phyloP scores from a whole-genome alignment of 257 asterid species.

The Petunia axillaris region DNA sequence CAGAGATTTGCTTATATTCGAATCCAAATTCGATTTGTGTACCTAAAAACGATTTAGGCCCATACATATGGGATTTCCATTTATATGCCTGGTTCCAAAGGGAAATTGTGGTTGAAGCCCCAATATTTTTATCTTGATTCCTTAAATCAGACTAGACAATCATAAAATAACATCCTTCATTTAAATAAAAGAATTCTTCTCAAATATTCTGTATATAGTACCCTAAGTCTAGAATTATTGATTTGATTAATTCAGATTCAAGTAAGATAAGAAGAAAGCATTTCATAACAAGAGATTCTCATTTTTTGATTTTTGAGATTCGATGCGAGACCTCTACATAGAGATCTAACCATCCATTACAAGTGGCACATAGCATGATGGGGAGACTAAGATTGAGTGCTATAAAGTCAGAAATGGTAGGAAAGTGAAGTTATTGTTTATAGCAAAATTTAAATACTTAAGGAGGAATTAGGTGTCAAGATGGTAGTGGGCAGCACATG shows the following conservation, averaged over 20 bases:
- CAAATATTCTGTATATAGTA: not conserved
- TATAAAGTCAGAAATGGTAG: not conserved
- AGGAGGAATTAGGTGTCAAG: not conserved
- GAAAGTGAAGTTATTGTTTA: not conserved
- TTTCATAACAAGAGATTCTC: no score
- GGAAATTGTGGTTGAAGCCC: not conserved
- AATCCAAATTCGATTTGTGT: no score
- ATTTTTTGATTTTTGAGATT: no score
- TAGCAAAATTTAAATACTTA: not conserved
- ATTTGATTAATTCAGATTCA: no score
- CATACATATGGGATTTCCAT: not conserved
- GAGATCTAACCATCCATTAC: no score
- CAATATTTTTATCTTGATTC: not conserved
- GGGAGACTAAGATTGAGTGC: not conserved
- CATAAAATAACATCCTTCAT: not conserved
- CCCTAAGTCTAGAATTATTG: no score
- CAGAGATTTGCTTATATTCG: no score
- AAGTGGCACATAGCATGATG: not conserved
- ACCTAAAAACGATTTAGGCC: no score
- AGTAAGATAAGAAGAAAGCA: no score
- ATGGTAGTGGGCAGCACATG: constrained; percentile 44
- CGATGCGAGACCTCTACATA: no score
- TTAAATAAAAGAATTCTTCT: not conserved
- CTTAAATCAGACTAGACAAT: not conserved
- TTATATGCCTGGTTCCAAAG: not conserved